These are phyloP conservation scores for Boletus insuetus DNA, from an alignment of 768 basidiomycete species.

Conservation along the genomic window DNA sequence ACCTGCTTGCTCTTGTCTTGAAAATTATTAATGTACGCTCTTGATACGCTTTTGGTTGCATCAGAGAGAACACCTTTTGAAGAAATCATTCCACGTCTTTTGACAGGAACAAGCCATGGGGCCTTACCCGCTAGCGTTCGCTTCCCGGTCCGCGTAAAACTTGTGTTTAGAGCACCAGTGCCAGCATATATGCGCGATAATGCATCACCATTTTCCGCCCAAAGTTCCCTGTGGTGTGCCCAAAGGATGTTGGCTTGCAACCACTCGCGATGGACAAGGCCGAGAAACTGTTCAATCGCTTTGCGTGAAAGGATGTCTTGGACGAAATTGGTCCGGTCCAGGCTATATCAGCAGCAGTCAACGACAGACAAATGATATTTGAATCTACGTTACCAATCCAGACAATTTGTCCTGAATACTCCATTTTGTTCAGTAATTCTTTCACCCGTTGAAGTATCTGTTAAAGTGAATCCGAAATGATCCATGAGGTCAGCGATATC, in stretches of 20 bases:
- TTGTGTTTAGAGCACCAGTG: conserved; percentile 91
- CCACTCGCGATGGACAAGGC: conserved; percentile 78
- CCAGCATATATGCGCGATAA: conserved; percentile 93
- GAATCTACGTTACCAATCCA: conserved; percentile 73
- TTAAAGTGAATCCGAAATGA: conserved; percentile 83
- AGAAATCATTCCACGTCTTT: conserved; percentile 1
- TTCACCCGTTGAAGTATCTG: conserved; percentile 61
- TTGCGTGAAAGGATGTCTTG: conserved; percentile 90
- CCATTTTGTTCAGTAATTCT: conserved; percentile 88
- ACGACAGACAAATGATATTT: not conserved
- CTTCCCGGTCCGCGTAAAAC: conserved; percentile 93
- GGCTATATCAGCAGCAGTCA: conserved; percentile 41
- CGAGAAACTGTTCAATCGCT: conserved; percentile 79
- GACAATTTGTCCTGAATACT: conserved; percentile 90
- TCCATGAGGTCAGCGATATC: conserved; percentile 64
- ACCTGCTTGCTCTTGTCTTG: conserved; percentile 92
- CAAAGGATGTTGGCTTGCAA: conserved; percentile 65
- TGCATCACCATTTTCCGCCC: conserved; percentile 97
- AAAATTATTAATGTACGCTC: conserved; percentile 98
- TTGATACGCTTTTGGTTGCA: conserved; percentile 93
- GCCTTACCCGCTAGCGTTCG: conserved; percentile 78
- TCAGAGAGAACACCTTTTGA: conserved; percentile 81
- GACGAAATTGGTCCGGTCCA: conserved; percentile 97
- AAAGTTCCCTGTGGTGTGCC: conserved; percentile 87
- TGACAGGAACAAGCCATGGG: not conserved